Percentiles rank a stretch among this genome's conserved stretches.
Conservation (phyloP, 2,329 filamentous ascomycete genomes). For the Aspergillus brasiliensis region DNA sequence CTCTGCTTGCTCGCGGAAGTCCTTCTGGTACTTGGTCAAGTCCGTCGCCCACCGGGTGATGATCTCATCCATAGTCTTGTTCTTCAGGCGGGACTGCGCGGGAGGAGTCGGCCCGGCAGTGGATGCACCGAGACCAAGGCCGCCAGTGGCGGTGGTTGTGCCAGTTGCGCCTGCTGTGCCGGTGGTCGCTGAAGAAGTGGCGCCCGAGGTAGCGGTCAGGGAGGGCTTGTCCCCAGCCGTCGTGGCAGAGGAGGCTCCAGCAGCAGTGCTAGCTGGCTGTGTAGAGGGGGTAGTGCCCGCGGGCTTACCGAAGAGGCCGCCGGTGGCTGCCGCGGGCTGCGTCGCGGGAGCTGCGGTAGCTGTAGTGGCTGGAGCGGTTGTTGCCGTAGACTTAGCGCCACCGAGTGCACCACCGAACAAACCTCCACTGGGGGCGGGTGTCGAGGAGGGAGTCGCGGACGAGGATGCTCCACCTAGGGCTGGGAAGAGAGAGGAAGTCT, state of each 20-base stretch:
- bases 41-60: conserved; percentile 96
- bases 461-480: conserved; percentile 31
- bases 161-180: conserved; percentile 38
- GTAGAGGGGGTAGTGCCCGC: conserved; percentile 27
- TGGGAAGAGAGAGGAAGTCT: conserved; percentile 35
- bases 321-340: conserved; percentile 21
- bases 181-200: conserved; percentile 34
- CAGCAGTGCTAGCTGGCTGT: conserved; percentile 21
- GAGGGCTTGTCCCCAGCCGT: conserved; percentile 27
- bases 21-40: conserved; percentile 92
- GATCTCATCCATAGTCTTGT: conserved; percentile 99
- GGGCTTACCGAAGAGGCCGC: conserved; percentile 31
- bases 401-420: conserved; percentile 32
- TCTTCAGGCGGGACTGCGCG: conserved; percentile 82
- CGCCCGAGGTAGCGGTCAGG: conserved; percentile 31
- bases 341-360: conserved; percentile 23
- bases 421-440: conserved; percentile 28
- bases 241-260: conserved; percentile 22
- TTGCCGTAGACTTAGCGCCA: conserved; percentile 31
- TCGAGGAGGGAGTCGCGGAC: conserved; percentile 34
- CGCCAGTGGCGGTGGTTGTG: conserved; percentile 35
- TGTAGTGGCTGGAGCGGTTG: not conserved
- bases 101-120: conserved; percentile 80
- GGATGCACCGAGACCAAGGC: conserved; percentile 62
- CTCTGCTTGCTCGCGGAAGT: conserved; percentile 87